Evolutionary conservation across 139 green algal genomes (phyloP).

Genomic region (Protoeuglena noctilucae): DNA sequence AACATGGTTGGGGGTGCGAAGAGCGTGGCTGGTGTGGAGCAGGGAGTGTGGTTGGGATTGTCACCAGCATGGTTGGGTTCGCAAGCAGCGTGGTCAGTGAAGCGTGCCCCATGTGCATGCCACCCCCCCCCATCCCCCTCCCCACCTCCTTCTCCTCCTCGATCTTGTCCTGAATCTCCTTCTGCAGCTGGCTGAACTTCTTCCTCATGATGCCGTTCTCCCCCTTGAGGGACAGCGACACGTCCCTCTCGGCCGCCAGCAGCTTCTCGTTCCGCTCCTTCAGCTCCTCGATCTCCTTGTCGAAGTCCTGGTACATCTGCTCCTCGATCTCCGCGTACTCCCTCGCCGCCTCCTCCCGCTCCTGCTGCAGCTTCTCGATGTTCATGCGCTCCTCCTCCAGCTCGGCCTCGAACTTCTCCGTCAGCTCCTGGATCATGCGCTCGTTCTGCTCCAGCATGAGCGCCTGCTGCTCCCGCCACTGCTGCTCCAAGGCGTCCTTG

Average conservation of each 20-base stretch:
- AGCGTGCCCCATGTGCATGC: too few species aligned
- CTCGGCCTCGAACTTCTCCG: slow-evolving; percentile 63
- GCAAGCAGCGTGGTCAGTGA: too few species aligned
- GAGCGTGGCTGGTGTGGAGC: too few species aligned
- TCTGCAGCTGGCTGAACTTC: slow-evolving; percentile 62
- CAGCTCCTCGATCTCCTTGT: slow-evolving; percentile 76
- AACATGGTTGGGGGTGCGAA: too few species aligned
- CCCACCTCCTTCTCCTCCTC: slow-evolving; percentile 50
- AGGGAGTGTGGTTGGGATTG: too few species aligned
- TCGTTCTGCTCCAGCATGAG: slow-evolving; percentile 66
- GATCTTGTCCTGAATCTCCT: slow-evolving; percentile 59
- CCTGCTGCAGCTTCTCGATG: slow-evolving; percentile 37
- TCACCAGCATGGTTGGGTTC: too few species aligned
- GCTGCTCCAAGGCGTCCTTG: slow-evolving; percentile 54
- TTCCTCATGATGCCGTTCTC: slow-evolving; percentile 91
- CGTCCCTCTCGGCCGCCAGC: slow-evolving; percentile 43
- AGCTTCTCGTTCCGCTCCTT: slow-evolving; percentile 59
- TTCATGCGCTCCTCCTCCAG: slow-evolving; percentile 41
- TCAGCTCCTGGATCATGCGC: slow-evolving; percentile 57
- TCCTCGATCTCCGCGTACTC: slow-evolving; percentile 57
- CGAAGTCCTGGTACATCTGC: slow-evolving; percentile 77
- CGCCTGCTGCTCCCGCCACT: slow-evolving; percentile 68
- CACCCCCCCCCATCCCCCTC: too few species aligned
- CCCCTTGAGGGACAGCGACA: slow-evolving; percentile 59
- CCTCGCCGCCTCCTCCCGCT: slow-evolving; percentile 17